phyloP scores from a whole-genome alignment of 192 early-diverging fungal genomes.

The Funneliformis geosporum region DNA sequence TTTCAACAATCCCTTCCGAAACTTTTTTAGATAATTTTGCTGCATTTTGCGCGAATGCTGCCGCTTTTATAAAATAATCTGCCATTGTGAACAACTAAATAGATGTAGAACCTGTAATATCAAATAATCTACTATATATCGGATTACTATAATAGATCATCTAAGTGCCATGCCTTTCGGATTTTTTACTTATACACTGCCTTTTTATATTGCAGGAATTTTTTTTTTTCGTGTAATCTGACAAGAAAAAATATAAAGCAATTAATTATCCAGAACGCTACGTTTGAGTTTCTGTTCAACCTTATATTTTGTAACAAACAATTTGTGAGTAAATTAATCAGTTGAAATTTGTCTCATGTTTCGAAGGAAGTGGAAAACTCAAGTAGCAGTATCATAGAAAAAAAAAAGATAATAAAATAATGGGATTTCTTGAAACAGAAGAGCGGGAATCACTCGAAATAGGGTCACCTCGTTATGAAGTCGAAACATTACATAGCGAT shows the following conservation, averaged over 20 bases:
- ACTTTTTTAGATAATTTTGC: slow-evolving; percentile 77
- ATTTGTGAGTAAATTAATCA: neutral
- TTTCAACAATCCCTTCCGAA: slow-evolving; percentile 84
- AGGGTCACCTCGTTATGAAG: slow-evolving; percentile 12
- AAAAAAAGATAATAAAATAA: neutral
- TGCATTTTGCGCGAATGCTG: slow-evolving; percentile 53
- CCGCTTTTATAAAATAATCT: slow-evolving; percentile 32
- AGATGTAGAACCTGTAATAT: too few relatives aligned
- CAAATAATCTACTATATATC: neutral
- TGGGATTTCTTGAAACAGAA: slow-evolving; percentile 20
- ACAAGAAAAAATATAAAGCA: neutral
- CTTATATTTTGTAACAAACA: neutral
- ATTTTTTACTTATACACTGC: neutral
- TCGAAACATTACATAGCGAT: neutral
- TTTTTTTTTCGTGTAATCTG: neutral
- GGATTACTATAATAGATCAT: neutral
- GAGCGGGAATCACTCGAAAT: slow-evolving; percentile 31
- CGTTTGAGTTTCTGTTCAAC: neutral
- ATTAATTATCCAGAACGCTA: neutral
- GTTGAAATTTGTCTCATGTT: slow-evolving; percentile 2
- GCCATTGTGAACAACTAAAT: neutral
- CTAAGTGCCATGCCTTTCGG: neutral
- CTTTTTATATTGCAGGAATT: neutral
- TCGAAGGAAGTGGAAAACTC: slow-evolving; percentile 9
- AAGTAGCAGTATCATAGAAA: neutral